These are phyloP conservation scores for Colletotrichum sp. DNA, from an alignment of 2,329 filamentous ascomycete species.

Conservation along the genomic window DNA sequence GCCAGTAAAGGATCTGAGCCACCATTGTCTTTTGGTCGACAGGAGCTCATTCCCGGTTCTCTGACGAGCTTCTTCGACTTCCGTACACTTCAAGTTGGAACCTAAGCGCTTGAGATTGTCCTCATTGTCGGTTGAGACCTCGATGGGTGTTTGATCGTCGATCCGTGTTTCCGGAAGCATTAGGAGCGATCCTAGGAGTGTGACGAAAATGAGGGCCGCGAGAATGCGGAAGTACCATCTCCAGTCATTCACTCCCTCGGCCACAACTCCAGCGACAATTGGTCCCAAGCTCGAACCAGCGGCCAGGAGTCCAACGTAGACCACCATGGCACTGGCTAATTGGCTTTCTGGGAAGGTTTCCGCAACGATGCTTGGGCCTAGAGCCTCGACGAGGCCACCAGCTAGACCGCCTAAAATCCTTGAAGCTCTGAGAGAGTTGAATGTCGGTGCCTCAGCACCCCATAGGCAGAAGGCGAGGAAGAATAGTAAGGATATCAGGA, in stretches of 20 bases:
- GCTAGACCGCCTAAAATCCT: slow-evolving; percentile 19
- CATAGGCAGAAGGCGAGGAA: slow-evolving; percentile 23
- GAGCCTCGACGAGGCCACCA: slow-evolving; percentile 22
- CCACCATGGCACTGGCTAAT: slow-evolving; percentile 27
- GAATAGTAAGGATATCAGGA: slow-evolving; percentile 22
- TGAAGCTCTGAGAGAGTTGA: slow-evolving; percentile 9
- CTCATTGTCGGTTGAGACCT: background rate
- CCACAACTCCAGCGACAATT: slow-evolving; percentile 20
- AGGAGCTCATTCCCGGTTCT: no score
- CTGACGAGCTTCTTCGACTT: background rate
- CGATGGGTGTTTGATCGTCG: background rate
- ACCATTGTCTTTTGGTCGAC: background rate
- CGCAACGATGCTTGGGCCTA: slow-evolving; percentile 23
- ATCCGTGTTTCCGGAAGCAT: slow-evolving; percentile 25
- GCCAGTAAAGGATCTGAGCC: slow-evolving; percentile 2
- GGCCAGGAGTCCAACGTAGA: slow-evolving; percentile 21
- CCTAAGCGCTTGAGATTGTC: background rate
- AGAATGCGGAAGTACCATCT: slow-evolving; percentile 24
- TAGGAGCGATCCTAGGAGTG: slow-evolving; percentile 16
- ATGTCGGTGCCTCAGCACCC: slow-evolving; percentile 18
- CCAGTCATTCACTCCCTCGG: slow-evolving; percentile 17
- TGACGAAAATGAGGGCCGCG: slow-evolving; percentile 19
- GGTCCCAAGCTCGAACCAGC: slow-evolving; percentile 26
- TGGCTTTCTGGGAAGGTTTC: slow-evolving; percentile 23
- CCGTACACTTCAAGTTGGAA: background rate